phyloP scores from a whole-genome alignment of 75 land plant species.

The Larix kaempferi region DNA sequence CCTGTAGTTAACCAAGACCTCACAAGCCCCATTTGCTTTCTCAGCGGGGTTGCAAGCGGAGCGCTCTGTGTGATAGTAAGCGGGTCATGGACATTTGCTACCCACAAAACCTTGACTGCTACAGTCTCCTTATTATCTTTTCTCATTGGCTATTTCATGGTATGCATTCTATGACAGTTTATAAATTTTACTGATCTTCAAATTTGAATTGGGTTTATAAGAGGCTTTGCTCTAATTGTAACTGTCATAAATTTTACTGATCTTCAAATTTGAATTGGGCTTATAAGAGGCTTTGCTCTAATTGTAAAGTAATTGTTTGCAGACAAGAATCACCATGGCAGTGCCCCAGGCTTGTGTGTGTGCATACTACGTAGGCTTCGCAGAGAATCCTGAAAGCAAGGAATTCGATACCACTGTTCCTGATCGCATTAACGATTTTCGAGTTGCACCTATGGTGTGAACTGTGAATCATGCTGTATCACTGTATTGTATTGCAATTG shows the following conservation, averaged over 20 bases:
- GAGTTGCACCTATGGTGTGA: neutral
- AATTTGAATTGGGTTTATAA: too few relatives aligned
- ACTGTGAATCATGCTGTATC: too few relatives aligned
- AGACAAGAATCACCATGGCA: slow-evolving; percentile 64
- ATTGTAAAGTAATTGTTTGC: too few relatives aligned
- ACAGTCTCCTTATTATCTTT: slow-evolving; percentile 36
- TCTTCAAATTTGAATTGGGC: too few relatives aligned
- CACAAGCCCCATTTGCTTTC: slow-evolving; percentile 57
- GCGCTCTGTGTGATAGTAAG: slow-evolving; percentile 33
- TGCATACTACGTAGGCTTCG: slow-evolving; percentile 80
- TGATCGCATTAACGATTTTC: slow-evolving; percentile 22
- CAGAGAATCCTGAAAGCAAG: slow-evolving; percentile 55
- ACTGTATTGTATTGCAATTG: too few relatives aligned
- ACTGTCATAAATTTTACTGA: neutral
- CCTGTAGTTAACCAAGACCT: slow-evolving; percentile 47
- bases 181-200: neutral
- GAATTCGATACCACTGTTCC: slow-evolving; percentile 49
- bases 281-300: too few relatives aligned
- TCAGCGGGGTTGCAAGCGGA: slow-evolving; percentile 49
- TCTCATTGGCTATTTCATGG: slow-evolving; percentile 68
- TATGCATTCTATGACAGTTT: slow-evolving; percentile 16
- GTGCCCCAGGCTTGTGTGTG: slow-evolving; percentile 75
- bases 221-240: too few relatives aligned
- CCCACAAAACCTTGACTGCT: slow-evolving; percentile 38
- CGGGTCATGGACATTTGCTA: slow-evolving; percentile 54